Conservation (phyloP, 495 filamentous ascomycete species). For the Chaetomidium leptoderma region DNA sequence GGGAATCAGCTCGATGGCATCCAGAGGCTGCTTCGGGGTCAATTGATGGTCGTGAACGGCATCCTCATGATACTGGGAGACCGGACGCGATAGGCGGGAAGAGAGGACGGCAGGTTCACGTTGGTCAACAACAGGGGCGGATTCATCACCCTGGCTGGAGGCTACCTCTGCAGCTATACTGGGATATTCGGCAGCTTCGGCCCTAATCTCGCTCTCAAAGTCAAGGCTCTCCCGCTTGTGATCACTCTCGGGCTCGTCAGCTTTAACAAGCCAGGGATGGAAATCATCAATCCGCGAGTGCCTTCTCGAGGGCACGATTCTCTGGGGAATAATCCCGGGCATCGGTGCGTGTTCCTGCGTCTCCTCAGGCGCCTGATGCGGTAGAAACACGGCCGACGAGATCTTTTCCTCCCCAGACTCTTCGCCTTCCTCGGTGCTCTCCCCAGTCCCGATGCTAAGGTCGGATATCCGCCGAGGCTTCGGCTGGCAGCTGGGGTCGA, state of each 20-base stretch:
- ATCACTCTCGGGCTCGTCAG: constrained; percentile 45
- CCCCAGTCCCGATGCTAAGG: constrained; percentile 32
- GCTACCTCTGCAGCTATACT: constrained; percentile 31
- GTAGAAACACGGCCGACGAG: constrained; percentile 87
- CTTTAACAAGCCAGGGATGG: constrained; percentile 50
- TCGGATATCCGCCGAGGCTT: constrained; percentile 28
- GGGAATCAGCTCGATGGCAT: constrained; percentile 92
- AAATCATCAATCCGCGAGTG: constrained; percentile 35
- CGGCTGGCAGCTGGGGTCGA: constrained; percentile 11
- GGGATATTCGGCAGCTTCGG: constrained; percentile 25
- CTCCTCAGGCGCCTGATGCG: constrained; percentile 66
- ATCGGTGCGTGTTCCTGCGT: constrained; percentile 44
- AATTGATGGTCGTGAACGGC: constrained; percentile 45
- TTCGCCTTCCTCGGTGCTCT: constrained; percentile 62
- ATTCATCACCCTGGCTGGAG: constrained; percentile 34
- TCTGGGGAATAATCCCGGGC: constrained; percentile 33
- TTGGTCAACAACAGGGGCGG: constrained; percentile 40
- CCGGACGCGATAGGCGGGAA: constrained; percentile 33
- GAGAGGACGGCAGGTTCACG: constrained; percentile 28
- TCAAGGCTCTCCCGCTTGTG: constrained; percentile 26
- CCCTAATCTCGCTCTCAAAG: constrained; percentile 18
- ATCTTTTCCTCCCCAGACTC: constrained; percentile 92
- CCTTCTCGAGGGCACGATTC: constrained; percentile 25
- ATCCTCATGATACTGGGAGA: constrained; percentile 43
- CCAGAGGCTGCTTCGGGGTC: constrained; percentile 59